Evolutionary conservation across 2,329 filamentous ascomycete species (phyloP).

Genomic region (Xylaria sp.): DNA sequence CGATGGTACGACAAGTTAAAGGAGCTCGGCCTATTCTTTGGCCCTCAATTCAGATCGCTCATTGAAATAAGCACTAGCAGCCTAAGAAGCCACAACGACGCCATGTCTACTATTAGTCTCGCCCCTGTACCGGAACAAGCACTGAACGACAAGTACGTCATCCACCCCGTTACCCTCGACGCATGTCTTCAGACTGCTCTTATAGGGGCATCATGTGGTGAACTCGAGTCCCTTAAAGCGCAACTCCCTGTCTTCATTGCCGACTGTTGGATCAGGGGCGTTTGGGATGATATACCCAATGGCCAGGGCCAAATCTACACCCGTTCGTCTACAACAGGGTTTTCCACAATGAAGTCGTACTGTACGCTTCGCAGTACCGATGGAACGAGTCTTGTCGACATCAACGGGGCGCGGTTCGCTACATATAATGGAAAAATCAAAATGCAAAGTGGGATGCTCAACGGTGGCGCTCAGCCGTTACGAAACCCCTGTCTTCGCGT

Average conservation of each 20-base stretch:
- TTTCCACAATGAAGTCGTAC: constrained; percentile 21
- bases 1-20: constrained; percentile 38
- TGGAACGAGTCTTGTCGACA: neutral
- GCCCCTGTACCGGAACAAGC: neutral
- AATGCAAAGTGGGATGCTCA: neutral
- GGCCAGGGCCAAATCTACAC: constrained; percentile 22
- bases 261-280: constrained; percentile 26
- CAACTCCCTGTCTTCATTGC: constrained; percentile 38
- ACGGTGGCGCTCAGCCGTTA: neutral
- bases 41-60: constrained; percentile 36
- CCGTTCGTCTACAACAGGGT: constrained; percentile 20
- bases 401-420: neutral
- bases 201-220: constrained; percentile 31
- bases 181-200: constrained; percentile 38
- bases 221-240: constrained; percentile 5
- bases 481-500: constrained; percentile 36
- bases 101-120: constrained; percentile 1
- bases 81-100: neutral
- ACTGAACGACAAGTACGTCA: constrained; percentile 2
- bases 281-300: neutral
- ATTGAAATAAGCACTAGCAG: constrained; percentile 32
- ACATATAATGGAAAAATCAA: constrained; percentile 14
- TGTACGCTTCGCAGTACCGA: constrained; percentile 23
- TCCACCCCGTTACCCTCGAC: constrained; percentile 42
- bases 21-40: constrained; percentile 39